Conservation (phyloP, 345 rosid species). For the Durio zibethinus region DNA sequence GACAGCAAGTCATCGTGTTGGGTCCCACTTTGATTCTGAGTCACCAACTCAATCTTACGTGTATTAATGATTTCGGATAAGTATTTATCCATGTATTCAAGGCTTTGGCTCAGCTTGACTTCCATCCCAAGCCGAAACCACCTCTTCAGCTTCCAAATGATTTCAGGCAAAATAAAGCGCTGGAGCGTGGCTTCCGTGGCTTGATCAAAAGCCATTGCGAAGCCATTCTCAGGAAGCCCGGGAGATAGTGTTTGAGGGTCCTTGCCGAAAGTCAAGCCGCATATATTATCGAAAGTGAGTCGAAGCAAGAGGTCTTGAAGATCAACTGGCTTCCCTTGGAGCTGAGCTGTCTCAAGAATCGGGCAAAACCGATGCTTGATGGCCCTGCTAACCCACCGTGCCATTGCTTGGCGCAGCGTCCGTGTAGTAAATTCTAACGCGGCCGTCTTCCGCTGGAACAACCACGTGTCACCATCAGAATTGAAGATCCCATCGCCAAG, state of each 20-base stretch:
- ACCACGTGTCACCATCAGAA: slow-evolving; percentile 72
- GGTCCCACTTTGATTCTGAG: slow-evolving; percentile 26
- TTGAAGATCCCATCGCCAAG: slow-evolving; percentile 72
- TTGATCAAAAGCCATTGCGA: slow-evolving; percentile 61
- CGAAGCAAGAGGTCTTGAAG: slow-evolving; percentile 64
- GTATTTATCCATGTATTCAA: slow-evolving; percentile 48
- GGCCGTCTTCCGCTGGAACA: slow-evolving; percentile 69
- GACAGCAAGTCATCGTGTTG: slow-evolving; percentile 66
- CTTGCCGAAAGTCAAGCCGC: slow-evolving; percentile 73
- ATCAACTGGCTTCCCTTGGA: slow-evolving; percentile 43
- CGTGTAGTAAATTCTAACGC: slow-evolving; percentile 76
- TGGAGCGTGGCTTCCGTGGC: slow-evolving; percentile 76
- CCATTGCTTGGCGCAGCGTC: slow-evolving; percentile 76
- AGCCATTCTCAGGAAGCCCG: slow-evolving; percentile 53
- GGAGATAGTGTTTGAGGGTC: slow-evolving; percentile 55
- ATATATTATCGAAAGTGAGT: slow-evolving; percentile 72
- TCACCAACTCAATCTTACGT: slow-evolving; percentile 51
- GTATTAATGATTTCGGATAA: slow-evolving; percentile 50
- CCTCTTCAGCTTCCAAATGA: slow-evolving; percentile 56
- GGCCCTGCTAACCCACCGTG: slow-evolving; percentile 68
- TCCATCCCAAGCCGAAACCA: slow-evolving; percentile 67
- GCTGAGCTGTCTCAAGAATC: slow-evolving; percentile 49
- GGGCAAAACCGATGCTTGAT: slow-evolving; percentile 58
- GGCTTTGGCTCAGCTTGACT: slow-evolving; percentile 48
- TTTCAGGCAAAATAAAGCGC: slow-evolving; percentile 56